Percentiles rank a stretch among this genome's conserved stretches.
These are phyloP conservation scores for Cyclospora cayetanensis DNA, from an alignment of 169 alveolate genomes.

Conservation along the genomic window DNA sequence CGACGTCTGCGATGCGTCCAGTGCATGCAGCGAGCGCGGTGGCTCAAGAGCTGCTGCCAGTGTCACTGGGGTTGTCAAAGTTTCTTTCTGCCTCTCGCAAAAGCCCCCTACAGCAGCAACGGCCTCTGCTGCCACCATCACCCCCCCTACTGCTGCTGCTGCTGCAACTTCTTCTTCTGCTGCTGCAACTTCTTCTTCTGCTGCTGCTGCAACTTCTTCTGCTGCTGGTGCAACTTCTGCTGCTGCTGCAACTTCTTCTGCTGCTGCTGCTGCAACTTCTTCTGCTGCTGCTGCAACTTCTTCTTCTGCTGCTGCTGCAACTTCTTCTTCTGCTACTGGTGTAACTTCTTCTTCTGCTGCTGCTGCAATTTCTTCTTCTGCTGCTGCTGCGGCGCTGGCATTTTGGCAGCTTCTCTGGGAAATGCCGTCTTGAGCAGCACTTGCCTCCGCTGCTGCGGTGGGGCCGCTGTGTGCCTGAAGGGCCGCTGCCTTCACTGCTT, in stretches of 20 bases:
- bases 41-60: not conserved
- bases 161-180: not conserved
- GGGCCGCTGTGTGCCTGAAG: no score
- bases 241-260: no score
- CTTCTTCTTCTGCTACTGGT: no score
- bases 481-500: not conserved
- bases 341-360: no score
- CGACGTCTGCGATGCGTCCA: not conserved
- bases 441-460: not conserved
- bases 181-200: not conserved
- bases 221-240: no score
- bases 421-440: not conserved
- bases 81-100: not conserved
- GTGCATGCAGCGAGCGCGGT: not conserved
- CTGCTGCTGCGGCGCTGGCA: not conserved
- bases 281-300: not conserved
- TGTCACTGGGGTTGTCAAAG: slow-evolving; percentile 11
- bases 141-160: no score
- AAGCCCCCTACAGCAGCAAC: not conserved
- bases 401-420: not conserved
- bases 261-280: no score
- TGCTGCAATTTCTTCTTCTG: not conserved
- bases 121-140: slow-evolving; percentile 12
- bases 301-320: not conserved
- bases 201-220: not conserved